Conservation (phyloP, 768 basidiomycete genomes). For the Termitomyces heimii region DNA sequence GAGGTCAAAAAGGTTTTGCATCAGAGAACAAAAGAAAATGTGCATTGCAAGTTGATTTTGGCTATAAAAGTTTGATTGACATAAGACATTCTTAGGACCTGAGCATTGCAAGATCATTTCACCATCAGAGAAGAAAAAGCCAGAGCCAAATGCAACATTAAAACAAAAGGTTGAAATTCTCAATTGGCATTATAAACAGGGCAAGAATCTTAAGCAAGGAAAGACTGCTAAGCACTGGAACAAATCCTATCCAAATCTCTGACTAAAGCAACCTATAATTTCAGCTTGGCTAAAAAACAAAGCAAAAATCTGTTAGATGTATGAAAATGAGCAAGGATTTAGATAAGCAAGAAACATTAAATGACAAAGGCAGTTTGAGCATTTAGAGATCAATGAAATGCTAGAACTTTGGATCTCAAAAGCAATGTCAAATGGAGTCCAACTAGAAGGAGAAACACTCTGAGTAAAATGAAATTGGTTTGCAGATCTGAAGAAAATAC, state of each 20-base stretch:
- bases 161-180: neutral
- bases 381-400: slow-evolving; percentile 5
- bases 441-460: slow-evolving; percentile 29
- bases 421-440: slow-evolving; percentile 23
- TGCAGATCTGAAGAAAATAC: slow-evolving; percentile 24
- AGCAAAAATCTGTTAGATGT: neutral
- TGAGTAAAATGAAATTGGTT: slow-evolving; percentile 27
- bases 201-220: neutral
- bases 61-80: no score
- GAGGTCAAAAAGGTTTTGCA: no score
- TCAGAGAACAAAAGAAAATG: no score
- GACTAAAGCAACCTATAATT: neutral
- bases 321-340: neutral
- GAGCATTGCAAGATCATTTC: neutral
- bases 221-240: neutral
- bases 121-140: neutral
- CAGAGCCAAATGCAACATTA: neutral
- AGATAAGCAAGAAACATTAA: neutral
- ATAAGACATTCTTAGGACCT: neutral
- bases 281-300: neutral
- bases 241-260: neutral
- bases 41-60: no score
- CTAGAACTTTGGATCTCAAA: slow-evolving; percentile 5
- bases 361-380: neutral
- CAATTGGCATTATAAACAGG: neutral